Evolutionary conservation across 169 alveolate species (phyloP), one percentile per base, ranked within the genome.

Genomic region (Plasmodium adleri): DNA sequence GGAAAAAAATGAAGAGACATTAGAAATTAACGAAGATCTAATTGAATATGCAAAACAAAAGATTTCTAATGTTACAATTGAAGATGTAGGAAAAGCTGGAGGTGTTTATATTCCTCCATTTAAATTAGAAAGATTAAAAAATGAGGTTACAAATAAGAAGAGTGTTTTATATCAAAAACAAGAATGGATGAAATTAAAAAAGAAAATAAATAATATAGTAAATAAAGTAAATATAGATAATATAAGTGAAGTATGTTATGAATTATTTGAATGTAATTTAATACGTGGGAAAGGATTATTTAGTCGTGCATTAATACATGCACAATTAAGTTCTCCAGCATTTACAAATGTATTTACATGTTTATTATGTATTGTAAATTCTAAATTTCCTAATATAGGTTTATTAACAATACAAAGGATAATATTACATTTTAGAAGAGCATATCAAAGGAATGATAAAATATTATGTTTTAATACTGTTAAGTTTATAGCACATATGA

Each of bases 321-420:
- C 99, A 15, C 99, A 99, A 94, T 94, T 98, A 97, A 99, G 99
- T 13, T 97, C 99, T 1, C 99, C 99, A 17, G 98, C 98, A 32
- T 98, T 97, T 88, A 96, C 99, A 3, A 97, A 96, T 67, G 98
- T 99, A 7, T 98, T 97, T 93, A 99, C 99, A 20, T 98, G 99
- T n/a, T 94, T 99, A 28, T 94, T 98, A 50, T 95, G 99, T 10
- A 98, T 99, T 24, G 94, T 99, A 45, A 99, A 99, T 94, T 97
- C 99, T 52, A 98, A 98, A 93, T 95, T 99, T 63, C 99, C 99
- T 6, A 99, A 98, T 72, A 95, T 99, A 15, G 99, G 99, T 1
- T 97, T 97, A 68, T 92, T 99, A 39, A 93, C 98, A n/a, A 93
- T 98, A 47, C 92, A 95, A 28, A 94, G 99, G 56, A 95, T 97